Base-by-base conservation (phyloP, 2,329 filamentous ascomycete species). In the Ascochyta pisi region DNA sequence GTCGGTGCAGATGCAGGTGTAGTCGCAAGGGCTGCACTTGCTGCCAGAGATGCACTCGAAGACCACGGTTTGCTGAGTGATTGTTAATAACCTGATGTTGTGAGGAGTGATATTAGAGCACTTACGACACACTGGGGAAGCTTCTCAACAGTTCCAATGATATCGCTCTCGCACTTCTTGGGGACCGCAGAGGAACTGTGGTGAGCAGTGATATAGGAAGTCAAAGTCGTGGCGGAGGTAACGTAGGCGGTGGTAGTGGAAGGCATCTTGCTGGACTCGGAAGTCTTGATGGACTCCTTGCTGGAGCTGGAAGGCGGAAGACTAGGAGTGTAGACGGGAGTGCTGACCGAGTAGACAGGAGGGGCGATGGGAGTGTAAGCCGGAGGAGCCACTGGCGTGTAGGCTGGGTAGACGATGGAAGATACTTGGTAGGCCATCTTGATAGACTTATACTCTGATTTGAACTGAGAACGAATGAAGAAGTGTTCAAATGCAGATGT, bases 1-100 rank as follows among this genome's bases (percentile, higher is more conserved):
- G n/a, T 46, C 41, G 8, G 13, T 29, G 44, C 50, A 40, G n/a
- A 49, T 49, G 34, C 42, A 50, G 22, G 41, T 40, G 13, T 50
- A 41, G 47, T 55, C 48, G 31, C 50, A 47, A 22, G 35, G 42
- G 34, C 42, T 47, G 50, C 37, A 27, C 41, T 56, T 54, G 51
- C 48, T 47, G 44, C 55, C 54, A 44, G 42, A 50, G 37, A 50
- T 56, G 49, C 42, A 49, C 19, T 53, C 33, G 43, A 67, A 66
- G 37, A 52, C 48, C 22, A 54, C 44, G 38, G 46, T 50, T 26
- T 55, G 53, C 38, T 40, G 23, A 6, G 42, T 55, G n/a, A 56
- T 54, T 57, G 31, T 44, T 13, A 8, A n/a, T 13, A 10, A 19
- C 19, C 19, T 41, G 29, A 31, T 31, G 5, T 13, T 10, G 13